These are phyloP conservation scores for Samsoniella hepiali DNA, from an alignment of 2,329 filamentous ascomycete species.

Conservation along the genomic window DNA sequence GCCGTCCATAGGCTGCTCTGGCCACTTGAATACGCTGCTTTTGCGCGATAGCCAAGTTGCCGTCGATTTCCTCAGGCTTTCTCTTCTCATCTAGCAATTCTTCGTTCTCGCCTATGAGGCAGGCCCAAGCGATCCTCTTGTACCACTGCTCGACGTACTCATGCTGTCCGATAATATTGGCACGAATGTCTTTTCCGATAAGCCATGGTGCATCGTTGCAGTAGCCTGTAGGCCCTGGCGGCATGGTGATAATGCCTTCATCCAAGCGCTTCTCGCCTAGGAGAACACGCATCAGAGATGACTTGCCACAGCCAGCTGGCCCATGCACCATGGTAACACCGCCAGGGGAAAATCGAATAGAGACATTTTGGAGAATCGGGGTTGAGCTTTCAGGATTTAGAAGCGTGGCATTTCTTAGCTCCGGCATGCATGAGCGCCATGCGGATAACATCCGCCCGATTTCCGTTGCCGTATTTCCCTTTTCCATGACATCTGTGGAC, in stretches of 20 bases:
- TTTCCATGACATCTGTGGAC: not conserved
- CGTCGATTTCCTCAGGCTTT: not conserved
- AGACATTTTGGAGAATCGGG: not conserved
- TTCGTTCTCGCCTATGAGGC: not conserved
- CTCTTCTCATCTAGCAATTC: not conserved
- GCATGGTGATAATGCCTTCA: not conserved
- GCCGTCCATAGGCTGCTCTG: not conserved
- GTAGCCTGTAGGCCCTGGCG: conserved; percentile 13
- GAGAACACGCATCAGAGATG: not conserved
- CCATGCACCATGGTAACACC: conserved; percentile 21
- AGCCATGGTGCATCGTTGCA: conserved; percentile 39
- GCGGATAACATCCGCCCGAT: not conserved
- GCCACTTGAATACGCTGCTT: not conserved
- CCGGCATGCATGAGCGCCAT: not conserved
- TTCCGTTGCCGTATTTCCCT: not conserved
- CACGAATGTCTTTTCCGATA: conserved; percentile 36
- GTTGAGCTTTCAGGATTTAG: not conserved
- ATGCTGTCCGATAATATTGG: conserved; percentile 35
- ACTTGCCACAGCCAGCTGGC: not conserved
- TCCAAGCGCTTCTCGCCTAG: conserved; percentile 7
- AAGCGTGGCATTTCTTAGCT: not conserved
- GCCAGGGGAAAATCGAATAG: conserved; percentile 19
- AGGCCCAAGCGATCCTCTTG: not conserved
- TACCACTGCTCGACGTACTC: conserved; percentile 2
- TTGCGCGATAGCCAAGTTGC: not conserved